A percentile compares a stretch with the other conserved stretches of the same genome.
phyloP scores from a whole-genome alignment of 805 yeast species.

The Candida sonorensis region DNA sequence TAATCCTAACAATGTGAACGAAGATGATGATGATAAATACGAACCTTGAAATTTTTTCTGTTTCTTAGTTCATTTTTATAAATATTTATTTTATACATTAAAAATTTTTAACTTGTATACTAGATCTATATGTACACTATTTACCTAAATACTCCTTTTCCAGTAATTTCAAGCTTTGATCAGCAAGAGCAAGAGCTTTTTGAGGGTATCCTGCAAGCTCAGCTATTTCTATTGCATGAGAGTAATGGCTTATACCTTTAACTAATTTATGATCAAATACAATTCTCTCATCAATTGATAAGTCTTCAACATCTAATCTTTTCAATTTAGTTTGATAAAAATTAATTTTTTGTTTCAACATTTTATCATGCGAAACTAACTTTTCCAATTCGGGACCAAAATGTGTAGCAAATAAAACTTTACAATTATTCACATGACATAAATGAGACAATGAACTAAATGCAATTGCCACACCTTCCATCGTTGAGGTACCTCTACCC shows the following conservation, averaged over 20 bases:
- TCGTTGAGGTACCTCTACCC: conserved; percentile 83
- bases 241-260: conserved; percentile 64
- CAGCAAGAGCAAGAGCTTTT: conserved; percentile 49
- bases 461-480: conserved; percentile 82
- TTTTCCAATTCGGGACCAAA: conserved; percentile 52
- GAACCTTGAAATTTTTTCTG: too few relatives aligned
- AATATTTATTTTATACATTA: too few relatives aligned
- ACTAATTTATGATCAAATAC: conserved; percentile 50
- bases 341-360: conserved; percentile 16
- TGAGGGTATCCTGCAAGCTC: conserved; percentile 72
- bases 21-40: too few relatives aligned
- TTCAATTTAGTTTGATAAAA: conserved; percentile 22
- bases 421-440: conserved; percentile 46
- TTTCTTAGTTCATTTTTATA: too few relatives aligned
- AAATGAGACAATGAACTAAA: conserved; percentile 63
- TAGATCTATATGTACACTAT: not conserved
- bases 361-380: conserved; percentile 29
- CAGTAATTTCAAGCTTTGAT: conserved; percentile 18
- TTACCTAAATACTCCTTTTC: not conserved
- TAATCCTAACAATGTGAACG: too few relatives aligned
- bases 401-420: conserved; percentile 88
- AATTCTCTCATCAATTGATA: conserved; percentile 26
- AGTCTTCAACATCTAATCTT: conserved; percentile 8
- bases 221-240: conserved; percentile 76
- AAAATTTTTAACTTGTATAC: too few relatives aligned